Evolutionary conservation across 805 yeast species (phyloP), one percentile per base, ranked within the genome.

Genomic region (Jamesozyma hellenica): DNA sequence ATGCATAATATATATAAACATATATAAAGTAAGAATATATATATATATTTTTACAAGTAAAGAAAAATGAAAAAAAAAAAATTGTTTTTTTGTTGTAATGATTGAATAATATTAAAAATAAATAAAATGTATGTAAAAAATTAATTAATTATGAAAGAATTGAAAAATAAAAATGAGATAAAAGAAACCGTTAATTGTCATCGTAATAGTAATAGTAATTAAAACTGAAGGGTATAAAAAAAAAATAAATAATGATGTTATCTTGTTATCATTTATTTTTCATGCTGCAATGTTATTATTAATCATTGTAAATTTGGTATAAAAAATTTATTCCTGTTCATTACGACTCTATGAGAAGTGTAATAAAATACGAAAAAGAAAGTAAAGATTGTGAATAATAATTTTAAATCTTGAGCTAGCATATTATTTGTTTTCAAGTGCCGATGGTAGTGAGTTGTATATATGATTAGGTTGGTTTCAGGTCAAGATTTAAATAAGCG

Each of bases 391-490:
- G 54, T 48, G 27, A 52, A 28, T 38, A 54, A 50, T 16, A 55
- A 42, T 43, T 50, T 49, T 27, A 55, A 32, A 40, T 56, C 59
- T 40, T 55, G 56, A 3, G 34, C 27, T 26, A 57, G 51, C 54
- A 42, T 28, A 7, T 10, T 28, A 16, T 28, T 9, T 29, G 14
- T 29, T 14, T 29, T n/a, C n/a, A n/a, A n/a, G n/a, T n/a, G n/a
- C n/a, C n/a, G n/a, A n/a, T n/a, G n/a, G n/a, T 32, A 18, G 34
- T 18, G n/a, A 18, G 34, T 33, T 21, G 32, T 29, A 14, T 14
- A 6, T 14, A 7, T 29, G 6, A 29, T 29, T 29, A 6, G 7
- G 7, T 6, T 29, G 17, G n/a, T n/a, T n/a, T n/a, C n/a, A n/a
- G n/a, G n/a, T n/a, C n/a, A n/a, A n/a, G n/a, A n/a, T n/a, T n/a